Conservation (phyloP, 345 rosid genomes). For the Rhodamnia argentea region DNA sequence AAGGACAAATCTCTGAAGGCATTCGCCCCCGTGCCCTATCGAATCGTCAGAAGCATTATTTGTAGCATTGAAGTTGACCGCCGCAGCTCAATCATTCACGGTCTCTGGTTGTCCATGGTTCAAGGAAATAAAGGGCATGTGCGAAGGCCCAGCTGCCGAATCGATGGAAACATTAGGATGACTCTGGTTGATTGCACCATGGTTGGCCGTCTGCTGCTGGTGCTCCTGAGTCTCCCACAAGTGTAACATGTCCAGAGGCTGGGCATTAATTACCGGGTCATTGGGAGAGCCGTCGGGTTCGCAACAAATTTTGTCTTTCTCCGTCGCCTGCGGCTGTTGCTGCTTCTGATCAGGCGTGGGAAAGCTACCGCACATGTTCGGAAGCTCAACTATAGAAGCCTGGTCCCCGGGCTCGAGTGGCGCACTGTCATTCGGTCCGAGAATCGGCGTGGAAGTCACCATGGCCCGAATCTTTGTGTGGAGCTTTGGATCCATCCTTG, state of each 20-base stretch:
- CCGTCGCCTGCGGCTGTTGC: background rate
- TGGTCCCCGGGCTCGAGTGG: background rate
- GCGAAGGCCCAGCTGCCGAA: background rate
- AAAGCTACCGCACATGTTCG: background rate
- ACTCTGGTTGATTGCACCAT: background rate
- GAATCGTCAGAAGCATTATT: background rate
- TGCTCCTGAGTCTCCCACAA: background rate
- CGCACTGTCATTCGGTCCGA: background rate
- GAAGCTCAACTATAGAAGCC: background rate
- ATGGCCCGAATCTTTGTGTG: background rate
- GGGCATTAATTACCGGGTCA: background rate
- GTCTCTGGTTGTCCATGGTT: background rate
- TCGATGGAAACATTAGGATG: background rate
- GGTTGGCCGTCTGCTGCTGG: background rate
- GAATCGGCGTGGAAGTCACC: background rate
- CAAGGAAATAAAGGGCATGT: background rate
- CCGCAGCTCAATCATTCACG: background rate
- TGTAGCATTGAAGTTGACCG: background rate
- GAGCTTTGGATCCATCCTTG: background rate
- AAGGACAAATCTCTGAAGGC: background rate
- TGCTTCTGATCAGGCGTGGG: background rate
- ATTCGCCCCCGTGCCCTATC: background rate
- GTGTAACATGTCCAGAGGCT: background rate
- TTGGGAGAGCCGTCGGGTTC: background rate
- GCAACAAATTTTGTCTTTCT: background rate